These are phyloP conservation scores for Aspergillus hancockii DNA, from an alignment of 495 filamentous ascomycete genomes.

Conservation along the genomic window DNA sequence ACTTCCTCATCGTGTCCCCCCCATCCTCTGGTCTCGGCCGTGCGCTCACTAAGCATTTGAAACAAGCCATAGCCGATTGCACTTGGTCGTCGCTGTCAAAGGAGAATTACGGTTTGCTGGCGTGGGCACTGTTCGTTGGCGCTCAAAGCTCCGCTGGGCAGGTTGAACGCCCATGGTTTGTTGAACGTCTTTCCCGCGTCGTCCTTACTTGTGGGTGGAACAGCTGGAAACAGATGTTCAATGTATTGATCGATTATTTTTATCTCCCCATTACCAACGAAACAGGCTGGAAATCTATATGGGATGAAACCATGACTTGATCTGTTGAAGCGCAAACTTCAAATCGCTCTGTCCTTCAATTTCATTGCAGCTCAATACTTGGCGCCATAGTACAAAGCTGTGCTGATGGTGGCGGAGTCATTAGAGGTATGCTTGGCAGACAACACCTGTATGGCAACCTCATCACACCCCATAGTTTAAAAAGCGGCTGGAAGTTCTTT, in stretches of 20 bases:
- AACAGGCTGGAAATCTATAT: constrained; percentile 28
- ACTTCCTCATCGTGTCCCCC: constrained; percentile 36
- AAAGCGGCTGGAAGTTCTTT: no score
- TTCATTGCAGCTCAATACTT: background rate
- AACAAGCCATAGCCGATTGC: constrained; percentile 20
- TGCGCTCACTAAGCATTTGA: constrained; percentile 37
- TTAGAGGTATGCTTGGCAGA: background rate
- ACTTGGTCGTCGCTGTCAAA: constrained; percentile 21
- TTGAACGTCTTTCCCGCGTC: constrained; percentile 28
- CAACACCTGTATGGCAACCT: background rate
- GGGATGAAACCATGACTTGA: constrained; percentile 28
- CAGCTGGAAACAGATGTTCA: constrained; percentile 30
- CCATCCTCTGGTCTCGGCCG: constrained; percentile 35
- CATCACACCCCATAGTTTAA: no score
- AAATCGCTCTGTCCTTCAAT: background rate
- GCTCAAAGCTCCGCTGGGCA: constrained; percentile 33
- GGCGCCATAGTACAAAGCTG: background rate
- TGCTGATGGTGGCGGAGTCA: background rate
- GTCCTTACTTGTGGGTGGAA: constrained; percentile 33
- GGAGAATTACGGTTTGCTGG: constrained; percentile 26
- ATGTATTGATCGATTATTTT: constrained; percentile 27
- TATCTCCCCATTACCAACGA: constrained; percentile 24
- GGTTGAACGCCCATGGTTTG: constrained; percentile 31
- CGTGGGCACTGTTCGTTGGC: constrained; percentile 36
- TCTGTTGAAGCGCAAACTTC: constrained; percentile 15